These are phyloP conservation scores for Cladosporium sp. DNA, from an alignment of 2,329 filamentous ascomycete genomes.

Conservation along the genomic window DNA sequence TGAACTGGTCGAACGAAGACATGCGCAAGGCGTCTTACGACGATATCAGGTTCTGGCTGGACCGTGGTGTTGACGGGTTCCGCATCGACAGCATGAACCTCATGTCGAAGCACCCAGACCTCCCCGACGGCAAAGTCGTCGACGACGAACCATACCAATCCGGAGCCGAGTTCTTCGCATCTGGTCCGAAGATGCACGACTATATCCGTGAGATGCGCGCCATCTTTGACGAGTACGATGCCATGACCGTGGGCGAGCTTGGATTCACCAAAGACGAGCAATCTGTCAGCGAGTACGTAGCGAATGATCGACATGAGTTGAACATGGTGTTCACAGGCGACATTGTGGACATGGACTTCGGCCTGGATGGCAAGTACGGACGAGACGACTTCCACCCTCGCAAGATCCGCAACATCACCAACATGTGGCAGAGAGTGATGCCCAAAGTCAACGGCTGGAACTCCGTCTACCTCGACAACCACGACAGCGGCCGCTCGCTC, in stretches of 20 bases:
- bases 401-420: slow-evolving; percentile 47
- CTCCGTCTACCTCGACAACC: slow-evolving; percentile 60
- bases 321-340: slow-evolving; percentile 72
- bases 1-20: slow-evolving; percentile 77
- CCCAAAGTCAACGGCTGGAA: slow-evolving; percentile 58
- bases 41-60: slow-evolving; percentile 64
- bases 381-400: slow-evolving; percentile 46
- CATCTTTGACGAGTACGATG: slow-evolving; percentile 45
- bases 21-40: slow-evolving; percentile 67
- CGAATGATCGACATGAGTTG: slow-evolving; percentile 51
- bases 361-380: slow-evolving; percentile 43
- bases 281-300: slow-evolving; percentile 51
- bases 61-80: slow-evolving; percentile 58
- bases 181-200: slow-evolving; percentile 41
- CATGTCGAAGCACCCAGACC: slow-evolving; percentile 19
- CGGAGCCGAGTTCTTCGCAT: slow-evolving; percentile 17
- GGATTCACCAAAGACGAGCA: slow-evolving; percentile 42
- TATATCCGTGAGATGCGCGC: slow-evolving; percentile 42
- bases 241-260: slow-evolving; percentile 49
- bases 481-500: slow-evolving; percentile 58
- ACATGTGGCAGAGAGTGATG: slow-evolving; percentile 58
- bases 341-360: slow-evolving; percentile 51
- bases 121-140: slow-evolving; percentile 19
- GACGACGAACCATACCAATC: slow-evolving; percentile 17
- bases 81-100: slow-evolving; percentile 29